Evolutionary conservation across 225 moss, liverwort and hornwort species (phyloP).

Genomic region (Straminergon stramineum): DNA sequence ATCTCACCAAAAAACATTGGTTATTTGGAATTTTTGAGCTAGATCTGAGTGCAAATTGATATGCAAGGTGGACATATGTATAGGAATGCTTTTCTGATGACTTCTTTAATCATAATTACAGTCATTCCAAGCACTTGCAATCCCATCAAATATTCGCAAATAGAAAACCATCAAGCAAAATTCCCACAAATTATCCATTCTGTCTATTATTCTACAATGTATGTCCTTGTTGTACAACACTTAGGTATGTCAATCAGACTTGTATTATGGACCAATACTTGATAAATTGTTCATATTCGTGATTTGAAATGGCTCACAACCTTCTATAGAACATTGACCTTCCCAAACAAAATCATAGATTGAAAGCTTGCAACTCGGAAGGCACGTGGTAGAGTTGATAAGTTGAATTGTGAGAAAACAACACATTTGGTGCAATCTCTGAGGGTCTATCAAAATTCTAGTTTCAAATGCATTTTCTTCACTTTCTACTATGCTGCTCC

Average conservation of each 20-base stretch:
- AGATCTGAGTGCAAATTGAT: not conserved
- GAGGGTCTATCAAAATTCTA: not conserved
- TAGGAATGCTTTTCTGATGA: not conserved
- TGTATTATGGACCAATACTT: not conserved
- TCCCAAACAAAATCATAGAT: not conserved
- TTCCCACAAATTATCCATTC: not conserved
- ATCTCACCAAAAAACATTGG: not conserved
- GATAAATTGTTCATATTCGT: not conserved
- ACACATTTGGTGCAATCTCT: not conserved
- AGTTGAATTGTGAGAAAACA: not conserved
- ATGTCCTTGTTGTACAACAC: not conserved
- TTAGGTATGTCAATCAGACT: not conserved
- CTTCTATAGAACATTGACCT: not conserved
- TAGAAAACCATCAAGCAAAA: not conserved
- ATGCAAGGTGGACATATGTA: not conserved
- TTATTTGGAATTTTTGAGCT: not conserved
- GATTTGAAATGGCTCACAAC: not conserved
- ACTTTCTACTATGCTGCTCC: not conserved
- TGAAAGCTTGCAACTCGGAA: not conserved
- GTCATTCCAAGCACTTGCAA: constrained; percentile 40
- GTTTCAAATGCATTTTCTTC: not conserved
- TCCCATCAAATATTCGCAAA: constrained; percentile 24
- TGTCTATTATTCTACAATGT: not conserved
- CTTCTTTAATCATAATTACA: not conserved
- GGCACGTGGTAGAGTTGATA: not conserved